Conservation (phyloP, 2,329 filamentous ascomycete genomes). For the Esteya vermicola region DNA sequence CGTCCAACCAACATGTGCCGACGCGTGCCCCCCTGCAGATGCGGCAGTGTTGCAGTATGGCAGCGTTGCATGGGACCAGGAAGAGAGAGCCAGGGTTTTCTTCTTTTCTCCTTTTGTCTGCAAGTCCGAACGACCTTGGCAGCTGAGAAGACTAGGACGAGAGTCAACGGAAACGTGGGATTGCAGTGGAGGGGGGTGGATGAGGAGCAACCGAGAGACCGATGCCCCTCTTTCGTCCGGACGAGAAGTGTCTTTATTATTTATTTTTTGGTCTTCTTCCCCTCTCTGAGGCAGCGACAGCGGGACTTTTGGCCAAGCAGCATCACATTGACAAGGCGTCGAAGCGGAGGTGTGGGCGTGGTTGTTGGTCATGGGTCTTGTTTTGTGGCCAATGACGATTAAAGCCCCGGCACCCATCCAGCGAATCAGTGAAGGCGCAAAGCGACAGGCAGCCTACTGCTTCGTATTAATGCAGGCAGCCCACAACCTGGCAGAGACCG, state of each 20-base stretch:
- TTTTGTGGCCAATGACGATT: conserved; percentile 4
- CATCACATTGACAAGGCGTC: neutral
- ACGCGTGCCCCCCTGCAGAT: neutral
- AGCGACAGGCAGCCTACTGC: neutral
- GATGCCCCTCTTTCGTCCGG: too few relatives aligned
- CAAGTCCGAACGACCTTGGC: too few relatives aligned
- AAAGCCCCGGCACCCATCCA: conserved; percentile 3
- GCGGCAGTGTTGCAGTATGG: neutral
- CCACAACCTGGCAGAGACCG: too few relatives aligned
- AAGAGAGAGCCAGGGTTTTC: too few relatives aligned
- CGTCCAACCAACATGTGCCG: neutral
- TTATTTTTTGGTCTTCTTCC: neutral
- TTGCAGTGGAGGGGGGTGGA: too few relatives aligned
- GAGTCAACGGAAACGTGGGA: too few relatives aligned
- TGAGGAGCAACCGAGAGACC: too few relatives aligned
- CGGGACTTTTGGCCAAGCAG: neutral
- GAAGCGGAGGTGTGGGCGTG: conserved; percentile 7
- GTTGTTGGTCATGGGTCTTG: conserved; percentile 7
- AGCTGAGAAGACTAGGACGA: too few relatives aligned
- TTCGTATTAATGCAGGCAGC: conserved; percentile 6
- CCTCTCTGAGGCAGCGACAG: neutral
- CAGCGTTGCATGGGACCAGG: neutral
- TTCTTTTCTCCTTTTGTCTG: too few relatives aligned
- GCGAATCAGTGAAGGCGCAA: conserved; percentile 4
- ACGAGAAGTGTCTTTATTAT: neutral